Conservation (phyloP, 345 rosid species). For the Nephelium lappaceum region DNA sequence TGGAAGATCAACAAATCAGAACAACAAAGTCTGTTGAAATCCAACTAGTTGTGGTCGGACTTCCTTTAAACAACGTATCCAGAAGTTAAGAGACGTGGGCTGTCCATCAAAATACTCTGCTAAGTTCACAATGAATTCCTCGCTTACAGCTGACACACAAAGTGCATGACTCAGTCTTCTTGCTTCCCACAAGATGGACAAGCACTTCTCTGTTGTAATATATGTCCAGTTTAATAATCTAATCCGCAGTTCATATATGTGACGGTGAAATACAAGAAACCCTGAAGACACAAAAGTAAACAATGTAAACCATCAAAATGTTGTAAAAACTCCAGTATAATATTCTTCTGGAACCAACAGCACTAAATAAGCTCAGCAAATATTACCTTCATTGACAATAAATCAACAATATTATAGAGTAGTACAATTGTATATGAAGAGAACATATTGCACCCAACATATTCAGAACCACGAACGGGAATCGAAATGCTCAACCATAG, state of each 20-base stretch:
- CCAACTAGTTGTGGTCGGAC: conserved; percentile 59
- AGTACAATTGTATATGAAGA: conserved; percentile 49
- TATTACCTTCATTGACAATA: conserved; percentile 75
- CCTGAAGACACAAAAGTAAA: conserved; percentile 45
- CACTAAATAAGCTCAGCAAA: conserved; percentile 18
- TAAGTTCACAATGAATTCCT: conserved; percentile 47
- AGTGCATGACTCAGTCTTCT: conserved; percentile 89
- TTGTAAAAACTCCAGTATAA: background rate
- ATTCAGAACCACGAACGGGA: conserved; percentile 24
- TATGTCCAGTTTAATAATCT: conserved; percentile 52
- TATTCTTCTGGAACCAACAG: conserved; percentile 1
- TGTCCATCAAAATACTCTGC: conserved; percentile 52
- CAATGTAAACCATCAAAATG: conserved; percentile 11
- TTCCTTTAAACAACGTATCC: conserved; percentile 67
- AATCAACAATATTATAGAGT: conserved; percentile 65
- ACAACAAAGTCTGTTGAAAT: conserved; percentile 58
- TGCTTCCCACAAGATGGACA: conserved; percentile 69
- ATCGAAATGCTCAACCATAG: conserved; percentile 54
- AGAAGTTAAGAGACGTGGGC: conserved; percentile 52
- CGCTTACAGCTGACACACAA: conserved; percentile 72
- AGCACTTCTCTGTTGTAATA: conserved; percentile 52
- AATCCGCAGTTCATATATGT: conserved; percentile 55
- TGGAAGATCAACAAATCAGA: conserved; percentile 31
- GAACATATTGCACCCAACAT: conserved; percentile 36
- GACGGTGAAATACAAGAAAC: conserved; percentile 48